These are phyloP conservation scores for Salix viminalis DNA, from an alignment of 345 rosid species.

Conservation along the genomic window DNA sequence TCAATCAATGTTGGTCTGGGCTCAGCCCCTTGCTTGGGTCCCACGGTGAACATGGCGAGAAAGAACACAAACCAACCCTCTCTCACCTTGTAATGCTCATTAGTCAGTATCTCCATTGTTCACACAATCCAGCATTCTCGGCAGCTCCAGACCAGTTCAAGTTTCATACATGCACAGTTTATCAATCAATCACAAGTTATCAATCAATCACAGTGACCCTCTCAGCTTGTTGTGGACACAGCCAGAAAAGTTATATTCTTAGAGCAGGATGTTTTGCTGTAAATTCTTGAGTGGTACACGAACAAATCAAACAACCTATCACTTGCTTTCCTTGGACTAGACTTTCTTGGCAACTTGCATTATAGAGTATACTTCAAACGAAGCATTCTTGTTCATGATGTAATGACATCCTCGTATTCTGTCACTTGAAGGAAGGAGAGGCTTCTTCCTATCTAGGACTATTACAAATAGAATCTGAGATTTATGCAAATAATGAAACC, in stretches of 20 bases:
- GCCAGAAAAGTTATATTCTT: neutral
- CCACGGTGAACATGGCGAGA: too few species aligned
- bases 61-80: too few species aligned
- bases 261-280: neutral
- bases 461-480: conserved; percentile 34
- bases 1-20: neutral
- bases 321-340: neutral
- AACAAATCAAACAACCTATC: neutral
- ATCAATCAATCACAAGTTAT: neutral
- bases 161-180: neutral
- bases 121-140: neutral
- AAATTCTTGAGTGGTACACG: neutral
- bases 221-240: neutral
- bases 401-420: neutral
- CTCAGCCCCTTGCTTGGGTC: neutral
- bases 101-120: too few species aligned
- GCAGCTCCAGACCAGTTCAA: neutral
- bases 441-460: conserved; percentile 9
- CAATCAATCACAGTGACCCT: neutral
- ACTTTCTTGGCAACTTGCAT: neutral
- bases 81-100: too few species aligned
- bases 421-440: conserved; percentile 7
- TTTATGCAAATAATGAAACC: conserved; percentile 48
- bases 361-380: too few species aligned
- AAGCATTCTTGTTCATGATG: neutral